Percentiles rank a stretch among this genome's conserved stretches.
These are phyloP conservation scores for Candida manassasensis DNA, from an alignment of 805 yeast genomes.

Conservation along the genomic window DNA sequence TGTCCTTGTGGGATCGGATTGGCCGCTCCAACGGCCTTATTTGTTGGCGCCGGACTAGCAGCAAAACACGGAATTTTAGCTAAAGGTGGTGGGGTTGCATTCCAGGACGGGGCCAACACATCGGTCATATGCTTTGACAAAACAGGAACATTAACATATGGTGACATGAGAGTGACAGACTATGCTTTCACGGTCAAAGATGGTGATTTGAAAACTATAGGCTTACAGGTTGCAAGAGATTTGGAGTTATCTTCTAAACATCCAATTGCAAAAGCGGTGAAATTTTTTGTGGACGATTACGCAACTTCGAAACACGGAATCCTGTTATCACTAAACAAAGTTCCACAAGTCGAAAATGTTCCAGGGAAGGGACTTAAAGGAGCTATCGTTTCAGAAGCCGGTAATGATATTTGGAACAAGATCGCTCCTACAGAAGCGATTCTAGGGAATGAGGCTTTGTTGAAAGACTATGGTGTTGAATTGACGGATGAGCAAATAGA, in stretches of 20 bases:
- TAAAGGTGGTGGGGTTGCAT: conserved; percentile 78
- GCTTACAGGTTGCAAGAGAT: conserved; percentile 50
- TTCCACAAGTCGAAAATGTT: conserved; percentile 47
- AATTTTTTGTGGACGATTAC: conserved; percentile 27
- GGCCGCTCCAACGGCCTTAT: conserved; percentile 81
- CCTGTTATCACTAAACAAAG: conserved; percentile 25
- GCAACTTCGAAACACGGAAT: conserved; percentile 20
- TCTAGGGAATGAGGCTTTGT: conserved; percentile 59
- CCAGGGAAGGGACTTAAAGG: conserved; percentile 62
- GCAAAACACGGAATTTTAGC: conserved; percentile 74
- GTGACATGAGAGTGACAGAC: conserved; percentile 55
- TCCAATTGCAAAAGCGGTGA: conserved; percentile 61
- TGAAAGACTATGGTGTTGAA: conserved; percentile 43
- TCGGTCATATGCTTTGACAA: conserved; percentile 71
- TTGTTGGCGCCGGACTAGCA: conserved; percentile 75
- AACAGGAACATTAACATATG: conserved; percentile 74
- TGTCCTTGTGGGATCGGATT: conserved; percentile 85
- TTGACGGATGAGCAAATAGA: conserved; percentile 26
- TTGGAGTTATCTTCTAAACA: conserved; percentile 63
- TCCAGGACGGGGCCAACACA: conserved; percentile 67
- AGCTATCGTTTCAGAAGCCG: conserved; percentile 19
- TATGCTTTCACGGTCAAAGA: conserved; percentile 24
- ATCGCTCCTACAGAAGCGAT: conserved; percentile 33
- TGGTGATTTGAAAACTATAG: conserved; percentile 16
- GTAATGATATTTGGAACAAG: conserved; percentile 26